Percentiles rank a stretch among this genome's conserved stretches.
Evolutionary conservation across 805 yeast genomes (phyloP).

Genomic region (Candida coleopterorum): DNA sequence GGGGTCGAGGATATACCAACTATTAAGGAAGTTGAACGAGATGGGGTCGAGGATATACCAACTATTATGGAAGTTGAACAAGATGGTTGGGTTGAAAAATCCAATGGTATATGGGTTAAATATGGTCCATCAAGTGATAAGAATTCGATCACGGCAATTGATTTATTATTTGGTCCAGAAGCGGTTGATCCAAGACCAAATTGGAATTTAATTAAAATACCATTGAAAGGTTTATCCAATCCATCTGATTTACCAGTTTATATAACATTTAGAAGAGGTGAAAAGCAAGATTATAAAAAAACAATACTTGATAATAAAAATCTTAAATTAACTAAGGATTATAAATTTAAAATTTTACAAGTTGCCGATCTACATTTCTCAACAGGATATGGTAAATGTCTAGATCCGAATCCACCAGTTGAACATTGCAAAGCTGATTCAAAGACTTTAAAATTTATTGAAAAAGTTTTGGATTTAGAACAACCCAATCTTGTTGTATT

Average conservation of each 20-base stretch:
- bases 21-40: conserved; percentile 5
- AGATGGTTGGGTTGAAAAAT: conserved; percentile 44
- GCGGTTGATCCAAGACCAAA: conserved; percentile 73
- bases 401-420: conserved; percentile 62
- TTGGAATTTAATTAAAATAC: conserved; percentile 46
- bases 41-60: conserved; percentile 19
- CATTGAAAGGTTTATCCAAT: conserved; percentile 18
- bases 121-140: conserved; percentile 36
- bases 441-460: conserved; percentile 58
- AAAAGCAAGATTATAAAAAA: conserved; percentile 23
- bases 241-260: conserved; percentile 20
- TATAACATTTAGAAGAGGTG: conserved; percentile 33
- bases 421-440: conserved; percentile 73
- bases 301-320: conserved; percentile 19
- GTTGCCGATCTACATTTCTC: conserved; percentile 89
- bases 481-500: conserved; percentile 80
- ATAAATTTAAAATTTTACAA: conserved; percentile 74
- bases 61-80: conserved; percentile 30
- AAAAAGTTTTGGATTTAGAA: conserved; percentile 64
- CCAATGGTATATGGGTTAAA: conserved; percentile 58
- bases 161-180: conserved; percentile 67
- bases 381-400: conserved; percentile 77
- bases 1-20: conserved; percentile 5
- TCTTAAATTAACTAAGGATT: conserved; percentile 36
- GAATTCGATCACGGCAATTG: conserved; percentile 51